Conservation (phyloP, 345 rosid species). For the Citrus hindsii region DNA sequence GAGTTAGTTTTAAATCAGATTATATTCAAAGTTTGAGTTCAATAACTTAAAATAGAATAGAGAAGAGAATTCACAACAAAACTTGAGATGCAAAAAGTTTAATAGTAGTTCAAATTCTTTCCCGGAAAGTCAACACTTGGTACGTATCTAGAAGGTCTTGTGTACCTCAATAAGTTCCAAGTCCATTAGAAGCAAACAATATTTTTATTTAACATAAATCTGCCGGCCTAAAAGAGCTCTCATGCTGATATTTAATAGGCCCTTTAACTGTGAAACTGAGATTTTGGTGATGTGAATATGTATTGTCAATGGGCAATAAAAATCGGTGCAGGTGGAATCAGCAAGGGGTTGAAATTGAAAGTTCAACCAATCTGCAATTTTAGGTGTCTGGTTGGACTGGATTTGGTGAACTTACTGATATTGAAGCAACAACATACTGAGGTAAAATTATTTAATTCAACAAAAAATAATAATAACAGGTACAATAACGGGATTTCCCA, state of each 20-base stretch:
- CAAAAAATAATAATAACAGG: not conserved
- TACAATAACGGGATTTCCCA: not conserved
- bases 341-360: not conserved
- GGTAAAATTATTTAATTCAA: not conserved
- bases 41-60: too few relatives aligned
- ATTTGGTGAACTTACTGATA: constrained; percentile 3
- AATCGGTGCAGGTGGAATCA: not conserved
- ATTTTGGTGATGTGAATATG: not conserved
- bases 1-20: not conserved
- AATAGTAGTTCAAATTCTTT: not conserved
- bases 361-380: not conserved
- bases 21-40: not conserved
- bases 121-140: not conserved
- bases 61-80: too few relatives aligned
- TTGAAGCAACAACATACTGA: not conserved
- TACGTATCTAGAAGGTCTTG: not conserved
- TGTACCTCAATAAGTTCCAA: not conserved
- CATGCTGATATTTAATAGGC: not conserved
- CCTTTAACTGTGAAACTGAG: not conserved
- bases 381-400: not conserved
- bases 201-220: not conserved
- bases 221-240: not conserved
- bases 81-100: too few relatives aligned
- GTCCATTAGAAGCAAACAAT: not conserved
- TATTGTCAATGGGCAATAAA: not conserved